Percentiles rank a stretch among this genome's conserved stretches.
Conservation (phyloP, 495 filamentous ascomycete genomes). For the Podospora appendiculata region DNA sequence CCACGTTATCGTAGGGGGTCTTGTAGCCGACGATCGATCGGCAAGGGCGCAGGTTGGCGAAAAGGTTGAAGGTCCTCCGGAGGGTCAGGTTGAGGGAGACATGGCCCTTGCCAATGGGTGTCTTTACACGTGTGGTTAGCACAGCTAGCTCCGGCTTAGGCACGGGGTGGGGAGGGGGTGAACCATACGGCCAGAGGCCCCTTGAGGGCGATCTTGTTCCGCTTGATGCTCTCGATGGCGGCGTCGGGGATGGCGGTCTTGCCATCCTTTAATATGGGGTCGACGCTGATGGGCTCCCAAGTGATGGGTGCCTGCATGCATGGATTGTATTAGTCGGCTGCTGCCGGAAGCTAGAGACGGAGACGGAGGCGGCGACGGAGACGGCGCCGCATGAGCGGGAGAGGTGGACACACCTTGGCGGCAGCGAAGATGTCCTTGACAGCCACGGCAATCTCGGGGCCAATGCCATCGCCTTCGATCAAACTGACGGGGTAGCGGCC, state of each 20-base stretch:
- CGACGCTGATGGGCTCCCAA: constrained; percentile 97
- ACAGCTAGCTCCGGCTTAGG: background rate
- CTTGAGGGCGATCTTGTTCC: constrained; percentile 94
- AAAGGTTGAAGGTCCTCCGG: constrained; percentile 98
- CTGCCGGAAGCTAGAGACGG: background rate
- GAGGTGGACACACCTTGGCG: constrained; percentile 60
- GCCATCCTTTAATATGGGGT: constrained; percentile 83
- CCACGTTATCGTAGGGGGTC: constrained; percentile 96
- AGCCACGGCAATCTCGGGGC: constrained; percentile 92
- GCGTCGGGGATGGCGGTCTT: constrained; percentile 82
- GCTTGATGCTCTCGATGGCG: constrained; percentile 82
- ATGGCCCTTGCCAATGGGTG: constrained; percentile 95
- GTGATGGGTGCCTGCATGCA: constrained; percentile 69
- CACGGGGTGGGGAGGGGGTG: background rate
- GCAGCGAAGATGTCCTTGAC: constrained; percentile 97
- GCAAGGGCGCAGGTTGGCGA: constrained; percentile 97
- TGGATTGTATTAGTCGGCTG: background rate
- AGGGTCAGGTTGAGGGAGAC: constrained; percentile 98
- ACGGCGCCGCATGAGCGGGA: constrained; percentile 15
- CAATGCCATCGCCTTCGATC: constrained; percentile 98
- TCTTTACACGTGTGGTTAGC: constrained; percentile 47
- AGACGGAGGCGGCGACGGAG: background rate
- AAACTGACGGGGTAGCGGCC: constrained; percentile 92
- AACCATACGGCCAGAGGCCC: constrained; percentile 84
- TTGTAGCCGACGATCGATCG: constrained; percentile 94